Percentiles rank a stretch among this genome's conserved stretches.
These are phyloP conservation scores for Pseudogymnoascus sp. DNA, from an alignment of 2,329 filamentous ascomycete species.

Conservation along the genomic window DNA sequence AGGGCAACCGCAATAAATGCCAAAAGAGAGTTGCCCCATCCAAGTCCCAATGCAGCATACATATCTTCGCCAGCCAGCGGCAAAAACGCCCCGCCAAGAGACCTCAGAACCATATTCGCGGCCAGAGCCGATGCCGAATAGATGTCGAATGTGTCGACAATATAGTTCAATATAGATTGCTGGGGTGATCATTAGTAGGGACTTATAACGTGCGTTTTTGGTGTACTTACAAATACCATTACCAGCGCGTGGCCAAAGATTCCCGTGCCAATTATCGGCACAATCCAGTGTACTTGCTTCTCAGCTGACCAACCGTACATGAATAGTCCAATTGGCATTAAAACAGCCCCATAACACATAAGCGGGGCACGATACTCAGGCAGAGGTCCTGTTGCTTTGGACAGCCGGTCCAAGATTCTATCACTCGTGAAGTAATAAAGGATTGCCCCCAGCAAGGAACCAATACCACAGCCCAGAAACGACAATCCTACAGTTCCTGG, in stretches of 20 bases:
- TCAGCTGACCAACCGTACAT: slow-evolving; percentile 53
- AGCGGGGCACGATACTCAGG: slow-evolving; percentile 45
- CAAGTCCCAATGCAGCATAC: slow-evolving; percentile 39
- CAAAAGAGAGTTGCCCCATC: slow-evolving; percentile 41
- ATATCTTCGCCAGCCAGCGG: slow-evolving; percentile 50
- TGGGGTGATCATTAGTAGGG: not conserved
- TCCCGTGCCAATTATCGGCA: slow-evolving; percentile 50
- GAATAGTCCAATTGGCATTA: slow-evolving; percentile 47
- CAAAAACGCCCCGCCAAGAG: slow-evolving; percentile 54
- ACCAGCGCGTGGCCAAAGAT: slow-evolving; percentile 45
- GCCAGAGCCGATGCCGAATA: slow-evolving; percentile 45
- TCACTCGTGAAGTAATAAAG: slow-evolving; percentile 18
- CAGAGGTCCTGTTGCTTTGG: not conserved
- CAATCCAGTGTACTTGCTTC: slow-evolving; percentile 46
- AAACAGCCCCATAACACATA: slow-evolving; percentile 45
- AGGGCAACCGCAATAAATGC: slow-evolving; percentile 41
- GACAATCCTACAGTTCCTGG: slow-evolving; percentile 36
- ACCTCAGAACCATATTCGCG: slow-evolving; percentile 54
- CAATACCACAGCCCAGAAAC: slow-evolving; percentile 40
- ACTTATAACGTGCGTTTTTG: slow-evolving; percentile 17
- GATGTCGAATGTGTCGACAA: slow-evolving; percentile 36
- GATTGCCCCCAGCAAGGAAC: slow-evolving; percentile 30
- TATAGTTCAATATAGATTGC: slow-evolving; percentile 39
- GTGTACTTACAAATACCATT: slow-evolving; percentile 32
- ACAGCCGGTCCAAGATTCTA: slow-evolving; percentile 10